A percentile compares a stretch with the other conserved stretches of the same genome.
Evolutionary conservation across 2,329 filamentous ascomycete genomes (phyloP).

Genomic region (Aspergillus melleus): DNA sequence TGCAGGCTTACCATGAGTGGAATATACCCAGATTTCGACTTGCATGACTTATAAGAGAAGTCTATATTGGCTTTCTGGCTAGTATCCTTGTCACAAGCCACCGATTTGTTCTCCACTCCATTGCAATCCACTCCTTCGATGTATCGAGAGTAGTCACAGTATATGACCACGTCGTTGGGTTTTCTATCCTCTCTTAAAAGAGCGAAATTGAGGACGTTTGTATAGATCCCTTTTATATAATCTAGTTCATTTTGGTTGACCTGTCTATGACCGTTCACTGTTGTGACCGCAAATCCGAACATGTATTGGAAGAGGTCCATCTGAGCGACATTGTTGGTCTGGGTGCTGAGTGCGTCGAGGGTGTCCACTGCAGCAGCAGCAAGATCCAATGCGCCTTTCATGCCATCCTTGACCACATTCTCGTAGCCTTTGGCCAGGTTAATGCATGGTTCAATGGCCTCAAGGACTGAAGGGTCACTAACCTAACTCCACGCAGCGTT

Average conservation of each 20-base stretch:
- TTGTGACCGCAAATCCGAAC: background rate
- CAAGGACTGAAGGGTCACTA: background rate
- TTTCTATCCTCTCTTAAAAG: background rate
- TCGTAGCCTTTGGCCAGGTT: background rate
- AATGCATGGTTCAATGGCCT: background rate
- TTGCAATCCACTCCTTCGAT: background rate
- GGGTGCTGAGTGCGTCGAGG: background rate
- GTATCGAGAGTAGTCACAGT: background rate
- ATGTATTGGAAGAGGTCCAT: background rate
- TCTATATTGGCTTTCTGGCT: background rate
- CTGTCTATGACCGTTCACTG: background rate
- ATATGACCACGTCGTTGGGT: background rate
- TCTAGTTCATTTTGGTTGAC: background rate
- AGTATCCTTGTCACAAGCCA: background rate
- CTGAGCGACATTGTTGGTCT: background rate
- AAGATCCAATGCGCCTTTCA: background rate
- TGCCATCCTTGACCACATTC: background rate
- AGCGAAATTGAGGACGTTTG: background rate
- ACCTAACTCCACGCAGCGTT: background rate
- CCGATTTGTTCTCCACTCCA: background rate
- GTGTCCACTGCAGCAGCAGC: background rate
- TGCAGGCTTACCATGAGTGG: background rate
- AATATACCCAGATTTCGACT: background rate
- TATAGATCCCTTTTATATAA: background rate
- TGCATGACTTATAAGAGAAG: background rate